Evolutionary conservation across 768 basidiomycete genomes (phyloP), one percentile per base, ranked within the genome.

Genomic region (Daedaleopsis nitida): DNA sequence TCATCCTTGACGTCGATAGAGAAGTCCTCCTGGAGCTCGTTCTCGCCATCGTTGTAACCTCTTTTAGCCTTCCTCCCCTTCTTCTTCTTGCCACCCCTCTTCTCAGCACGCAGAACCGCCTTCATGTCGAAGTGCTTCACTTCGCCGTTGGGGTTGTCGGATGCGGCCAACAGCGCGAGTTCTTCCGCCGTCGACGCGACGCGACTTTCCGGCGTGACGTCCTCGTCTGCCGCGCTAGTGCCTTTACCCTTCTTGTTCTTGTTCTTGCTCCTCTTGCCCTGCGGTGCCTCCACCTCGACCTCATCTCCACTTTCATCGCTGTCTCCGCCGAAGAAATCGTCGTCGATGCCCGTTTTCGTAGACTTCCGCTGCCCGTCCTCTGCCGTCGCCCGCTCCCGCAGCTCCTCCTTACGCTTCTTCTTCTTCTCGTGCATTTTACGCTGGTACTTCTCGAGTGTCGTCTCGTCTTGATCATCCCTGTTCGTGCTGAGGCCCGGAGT

Each of bases 111-210:
- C 60, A 97, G 74, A 21, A 97, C 86, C 21, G 92, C 86, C 70
- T 91, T 91, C 82, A 97, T 88, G 69, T 94, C 86, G 75, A 98
- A 98, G 73, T 97, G 95, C 50, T 85, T 81, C 3, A 85, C 80
- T 62, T 87, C 86, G 5, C 78, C 76, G 24, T 76, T 72, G 0
- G 78, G 81, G 27, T 82, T 78, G 62, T 86, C 84, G 6, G 86
- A 81, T 2, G 83, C 77, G 23, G 84, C 79, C 24, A 92, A 77
- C 7, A 89, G 78, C 0, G 85, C 80, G 43, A 91, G 78, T 66
- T 92, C 91, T 52, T 88, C 86, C 11, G 82, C 75, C 14, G 86
- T 86, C 5, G 85, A 80, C 45, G 76, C 73, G 23, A 72, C 73
- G 21, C 78, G 76, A n/a, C 65, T 53, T 10, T 17, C 11, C 5